phyloP scores from a whole-genome alignment of 202 grass and related monocot genomes.

The Zoysia matrella region DNA sequence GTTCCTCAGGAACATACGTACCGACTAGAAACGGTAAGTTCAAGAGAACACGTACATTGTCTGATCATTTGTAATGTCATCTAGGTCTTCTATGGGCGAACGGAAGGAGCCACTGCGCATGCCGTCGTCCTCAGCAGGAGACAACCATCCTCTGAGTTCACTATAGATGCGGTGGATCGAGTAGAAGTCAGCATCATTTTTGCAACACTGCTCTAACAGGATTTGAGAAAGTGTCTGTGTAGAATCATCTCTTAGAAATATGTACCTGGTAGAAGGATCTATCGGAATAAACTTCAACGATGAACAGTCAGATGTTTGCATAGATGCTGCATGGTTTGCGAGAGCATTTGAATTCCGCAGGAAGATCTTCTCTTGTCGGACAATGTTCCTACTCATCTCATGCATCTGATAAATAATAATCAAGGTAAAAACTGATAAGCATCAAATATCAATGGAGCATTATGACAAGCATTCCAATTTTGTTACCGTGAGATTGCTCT shows the following conservation, averaged over 20 bases:
- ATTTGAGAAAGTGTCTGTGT: neutral
- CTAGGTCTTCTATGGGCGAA: constrained; percentile 25
- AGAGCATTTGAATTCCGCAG: constrained; percentile 33
- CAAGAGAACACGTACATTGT: constrained; percentile 20
- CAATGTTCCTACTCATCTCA: constrained; percentile 52
- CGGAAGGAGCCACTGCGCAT: neutral
- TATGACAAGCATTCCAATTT: neutral
- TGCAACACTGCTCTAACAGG: neutral
- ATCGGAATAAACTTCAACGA: neutral
- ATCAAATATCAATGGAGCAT: neutral
- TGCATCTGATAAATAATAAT: constrained; percentile 30
- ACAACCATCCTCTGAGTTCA: constrained; percentile 53
- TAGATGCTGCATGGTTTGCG: constrained; percentile 7
- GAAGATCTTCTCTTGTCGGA: constrained; percentile 59
- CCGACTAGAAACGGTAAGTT: neutral
- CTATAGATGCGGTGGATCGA: neutral
- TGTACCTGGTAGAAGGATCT: constrained; percentile 38
- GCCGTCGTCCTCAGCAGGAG: neutral
- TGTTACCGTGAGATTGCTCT: constrained; percentile 54
- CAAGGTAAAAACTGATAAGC: neutral
- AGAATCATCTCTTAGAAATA: neutral
- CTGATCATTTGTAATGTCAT: constrained; percentile 37
- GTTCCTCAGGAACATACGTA: no score
- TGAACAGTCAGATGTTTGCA: neutral
- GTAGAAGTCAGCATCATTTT: neutral